Evolutionary conservation across 148 eudicot species (phyloP), one percentile per base, ranked within the genome.

Genomic region (Linanthus parryae): DNA sequence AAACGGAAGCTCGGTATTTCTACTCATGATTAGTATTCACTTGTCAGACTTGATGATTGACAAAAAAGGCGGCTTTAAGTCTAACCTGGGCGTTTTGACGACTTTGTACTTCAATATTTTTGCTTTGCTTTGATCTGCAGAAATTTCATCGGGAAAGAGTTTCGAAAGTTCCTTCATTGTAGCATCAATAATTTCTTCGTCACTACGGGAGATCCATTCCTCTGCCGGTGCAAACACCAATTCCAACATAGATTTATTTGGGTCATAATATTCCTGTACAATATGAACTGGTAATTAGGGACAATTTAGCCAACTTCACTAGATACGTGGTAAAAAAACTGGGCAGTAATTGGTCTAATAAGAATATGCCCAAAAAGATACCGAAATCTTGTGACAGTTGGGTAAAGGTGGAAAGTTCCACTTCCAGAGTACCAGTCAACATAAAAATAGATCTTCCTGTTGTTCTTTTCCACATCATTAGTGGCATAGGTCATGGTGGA

Each of bases 201-300:
- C 90, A 55, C 90, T 84, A 14, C 85, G 45, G 10, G 91, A 71
- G 49, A 92, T 78, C 98, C 98, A 92, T 49, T 82, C 94, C 64
- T 92, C 96, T 59, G 98, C 98, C 21, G 98, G 98, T 41, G 98
- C 98, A 69, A 92, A 92, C 60, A 92, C 98, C 74, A 92, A 67
- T 68, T 92, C 98, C 73, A 92, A 75, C 98, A 87, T 92, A 26
- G 98, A 92, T 42, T 64, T 62, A 50, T 92, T 69, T 18, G 98
- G 96, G 65, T 79, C 58, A 56, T 81, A 87, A 63, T 92, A 92
- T 70, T 87, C 98, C 98, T 92, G 79, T 57, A 79, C 13, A 20
- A 52, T 35, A 56, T 17, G 49, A 46, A 44, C n/a, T 19, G 28
- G 30, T 13, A 45, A 29, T 24, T 8, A 52, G 20, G 43, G 46